These are phyloP conservation scores for Xylaria multiplex DNA, from an alignment of 2,329 filamentous ascomycete species.

Conservation along the genomic window DNA sequence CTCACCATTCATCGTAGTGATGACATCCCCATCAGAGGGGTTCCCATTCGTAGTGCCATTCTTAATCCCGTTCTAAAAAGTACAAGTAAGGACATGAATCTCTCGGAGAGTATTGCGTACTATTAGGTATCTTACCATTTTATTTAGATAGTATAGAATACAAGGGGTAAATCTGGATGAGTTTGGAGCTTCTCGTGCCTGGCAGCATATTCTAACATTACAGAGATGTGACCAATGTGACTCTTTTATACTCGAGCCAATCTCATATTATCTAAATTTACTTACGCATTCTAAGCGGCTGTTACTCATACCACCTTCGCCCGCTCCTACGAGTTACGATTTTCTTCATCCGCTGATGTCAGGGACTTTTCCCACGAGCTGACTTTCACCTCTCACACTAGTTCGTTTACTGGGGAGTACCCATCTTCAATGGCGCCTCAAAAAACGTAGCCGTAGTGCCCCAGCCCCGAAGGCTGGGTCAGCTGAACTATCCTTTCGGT, in stretches of 20 bases:
- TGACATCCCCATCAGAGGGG: neutral
- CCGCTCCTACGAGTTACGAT: neutral
- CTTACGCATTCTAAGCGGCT: neutral
- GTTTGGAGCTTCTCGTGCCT: neutral
- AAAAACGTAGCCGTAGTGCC: neutral
- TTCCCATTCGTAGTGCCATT: slow-evolving; percentile 6
- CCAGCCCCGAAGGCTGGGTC: slow-evolving; percentile 3
- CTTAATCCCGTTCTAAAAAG: slow-evolving; percentile 10
- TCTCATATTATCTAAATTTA: neutral
- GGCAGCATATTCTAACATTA: neutral
- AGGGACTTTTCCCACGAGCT: neutral
- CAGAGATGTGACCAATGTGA: neutral
- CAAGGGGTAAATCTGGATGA: neutral
- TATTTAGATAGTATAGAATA: neutral
- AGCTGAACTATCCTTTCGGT: slow-evolving; percentile 1
- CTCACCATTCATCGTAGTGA: slow-evolving; percentile 36
- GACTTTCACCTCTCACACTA: neutral
- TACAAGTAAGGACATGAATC: neutral
- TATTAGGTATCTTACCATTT: slow-evolving; percentile 9
- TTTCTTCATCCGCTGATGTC: slow-evolving; percentile 5
- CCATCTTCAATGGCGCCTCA: neutral
- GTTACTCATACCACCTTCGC: neutral
- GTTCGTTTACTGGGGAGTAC: neutral
- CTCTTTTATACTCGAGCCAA: neutral
- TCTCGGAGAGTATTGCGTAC: no score